phyloP scores from a whole-genome alignment of 2,329 filamentous ascomycete genomes.

The Davidsoniella neocaledoniae region DNA sequence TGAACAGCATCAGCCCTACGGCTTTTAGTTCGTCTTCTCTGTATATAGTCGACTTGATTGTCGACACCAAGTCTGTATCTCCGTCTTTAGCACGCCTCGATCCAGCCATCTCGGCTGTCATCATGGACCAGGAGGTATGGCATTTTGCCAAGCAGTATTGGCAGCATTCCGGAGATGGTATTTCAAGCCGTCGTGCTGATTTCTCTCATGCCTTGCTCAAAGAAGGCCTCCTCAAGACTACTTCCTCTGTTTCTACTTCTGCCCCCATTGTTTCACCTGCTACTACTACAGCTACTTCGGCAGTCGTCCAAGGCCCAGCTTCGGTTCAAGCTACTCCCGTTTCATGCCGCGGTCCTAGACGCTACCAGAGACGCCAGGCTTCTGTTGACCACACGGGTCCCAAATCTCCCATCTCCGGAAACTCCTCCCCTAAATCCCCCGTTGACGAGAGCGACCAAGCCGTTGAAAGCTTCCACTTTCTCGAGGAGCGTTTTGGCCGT shows the following conservation, averaged over 20 bases:
- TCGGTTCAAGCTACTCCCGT: constrained; percentile 17
- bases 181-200: constrained; percentile 80
- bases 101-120: constrained; percentile 49
- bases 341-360: constrained; percentile 25
- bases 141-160: constrained; percentile 80
- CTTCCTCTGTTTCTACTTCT: constrained; percentile 16
- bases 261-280: constrained; percentile 16
- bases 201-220: constrained; percentile 65
- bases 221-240: constrained; percentile 38
- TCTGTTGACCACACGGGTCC: constrained; percentile 5
- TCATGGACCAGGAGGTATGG: constrained; percentile 53
- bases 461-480: constrained; percentile 59
- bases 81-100: constrained; percentile 35
- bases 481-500: constrained; percentile 87
- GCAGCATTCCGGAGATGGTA: constrained; percentile 88
- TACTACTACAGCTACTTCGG: constrained; percentile 1
- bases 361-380: constrained; percentile 12
- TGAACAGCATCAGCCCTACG: constrained; percentile 31
- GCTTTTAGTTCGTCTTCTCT: constrained; percentile 32
- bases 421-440: constrained; percentile 13
- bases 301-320: background rate
- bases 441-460: constrained; percentile 14
- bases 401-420: constrained; percentile 8
- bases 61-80: constrained; percentile 38
- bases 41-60: constrained; percentile 39